Base-by-base conservation (phyloP, 1,139 yeast species). In the Yamadazyma songkhlaensis region DNA sequence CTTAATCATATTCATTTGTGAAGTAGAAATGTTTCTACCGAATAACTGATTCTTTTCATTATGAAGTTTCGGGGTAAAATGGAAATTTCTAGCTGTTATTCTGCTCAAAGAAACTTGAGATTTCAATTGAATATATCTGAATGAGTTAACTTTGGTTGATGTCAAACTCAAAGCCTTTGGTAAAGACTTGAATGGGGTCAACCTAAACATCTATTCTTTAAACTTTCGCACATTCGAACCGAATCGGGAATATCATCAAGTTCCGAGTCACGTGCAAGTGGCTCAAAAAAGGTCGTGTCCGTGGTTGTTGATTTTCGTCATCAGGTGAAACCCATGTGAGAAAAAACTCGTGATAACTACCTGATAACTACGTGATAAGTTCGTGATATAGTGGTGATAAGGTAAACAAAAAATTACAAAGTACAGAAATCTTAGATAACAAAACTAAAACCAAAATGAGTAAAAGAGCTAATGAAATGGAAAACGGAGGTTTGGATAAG, bases 1-100 rank as follows among this genome's bases (percentile, higher is more conserved):
- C 47, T 64, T 69, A 43, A 84, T 59, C 62, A 84, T 84, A 42
- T 72, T 75, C 47, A 77, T 53, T 54, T 84, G 84, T 3, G 85
- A 78, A 0, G 79, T 64, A 11, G 54, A 42, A 12, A 59, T 54
- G 28, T 55, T 54, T 27, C 49, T 43, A 4, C 64, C 64, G 39
- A 60, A 53, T 11, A 60, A 35, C 11, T 46, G 43, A 26, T 15
- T 24, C 9, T 30, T 21, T 25, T n/a, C 27, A n/a, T 25, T 25
- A 25, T 25, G 20, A 27, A 27, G 6, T 46, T 38, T 21, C 3
- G 9, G 5, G 8, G 20, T 13, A 27, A 8, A 13, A 47, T 25
- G 14, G 26, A 21, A 14, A 3, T 3, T 10, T 27, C 21, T 27
- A 14, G 21, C 4, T 17, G 20, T 4, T 17, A 17, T 17, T 17